A percentile compares a stretch with the other conserved stretches of the same genome.
These are phyloP conservation scores for Nigrospora sphaerica DNA, from an alignment of 2,329 filamentous ascomycete species.

Conservation along the genomic window DNA sequence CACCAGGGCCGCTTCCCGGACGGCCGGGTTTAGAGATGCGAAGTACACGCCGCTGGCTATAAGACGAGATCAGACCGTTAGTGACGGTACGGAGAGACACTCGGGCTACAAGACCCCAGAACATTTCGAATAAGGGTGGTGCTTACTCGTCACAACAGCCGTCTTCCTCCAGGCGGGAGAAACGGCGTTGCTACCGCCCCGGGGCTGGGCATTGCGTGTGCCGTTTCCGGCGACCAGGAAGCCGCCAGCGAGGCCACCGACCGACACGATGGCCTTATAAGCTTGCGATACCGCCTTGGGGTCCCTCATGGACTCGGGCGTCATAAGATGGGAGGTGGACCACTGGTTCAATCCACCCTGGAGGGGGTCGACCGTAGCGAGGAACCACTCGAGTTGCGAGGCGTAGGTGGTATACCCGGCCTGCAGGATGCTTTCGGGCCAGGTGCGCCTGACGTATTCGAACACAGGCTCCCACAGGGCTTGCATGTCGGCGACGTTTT, in stretches of 20 bases:
- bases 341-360: neutral
- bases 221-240: neutral
- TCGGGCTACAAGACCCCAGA: no score
- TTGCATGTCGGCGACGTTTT: no score
- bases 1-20: slow-evolving; percentile 15
- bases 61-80: no score
- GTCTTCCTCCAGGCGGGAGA: neutral
- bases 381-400: neutral
- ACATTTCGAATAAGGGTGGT: no score
- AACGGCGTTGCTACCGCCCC: neutral
- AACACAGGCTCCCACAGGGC: no score
- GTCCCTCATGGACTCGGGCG: neutral
- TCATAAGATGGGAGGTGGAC: neutral
- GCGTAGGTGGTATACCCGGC: neutral
- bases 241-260: neutral
- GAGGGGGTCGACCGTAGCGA: neutral
- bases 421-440: no score
- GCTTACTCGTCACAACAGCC: no score
- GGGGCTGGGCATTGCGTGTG: neutral
- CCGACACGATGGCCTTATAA: neutral
- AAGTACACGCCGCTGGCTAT: slow-evolving; percentile 20
- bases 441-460: no score
- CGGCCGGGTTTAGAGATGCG: slow-evolving; percentile 23
- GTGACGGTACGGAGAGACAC: no score
- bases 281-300: neutral